A percentile compares a stretch with the other conserved stretches of the same genome.
Conservation (phyloP, 805 yeast species). For the Phaffomyces thermotolerans region DNA sequence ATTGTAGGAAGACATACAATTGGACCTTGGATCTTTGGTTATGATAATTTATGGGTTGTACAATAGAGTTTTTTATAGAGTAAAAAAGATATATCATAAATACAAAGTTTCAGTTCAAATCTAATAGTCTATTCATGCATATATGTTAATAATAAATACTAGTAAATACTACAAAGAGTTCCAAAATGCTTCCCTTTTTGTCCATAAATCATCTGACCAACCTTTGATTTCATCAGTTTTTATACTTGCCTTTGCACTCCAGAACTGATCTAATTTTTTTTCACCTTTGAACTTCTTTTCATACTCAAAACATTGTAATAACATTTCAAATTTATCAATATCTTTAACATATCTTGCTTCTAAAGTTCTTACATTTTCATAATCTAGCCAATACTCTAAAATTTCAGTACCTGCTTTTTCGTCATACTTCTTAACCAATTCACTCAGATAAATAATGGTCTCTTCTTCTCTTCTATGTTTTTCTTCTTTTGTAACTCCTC, state of each 20-base stretch:
- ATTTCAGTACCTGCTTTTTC: slow-evolving; percentile 55
- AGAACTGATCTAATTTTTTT: slow-evolving; percentile 63
- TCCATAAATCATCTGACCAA: slow-evolving; percentile 56
- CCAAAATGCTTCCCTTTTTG: slow-evolving; percentile 40
- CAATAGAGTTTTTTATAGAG: slow-evolving; percentile 7
- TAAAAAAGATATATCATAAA: neutral
- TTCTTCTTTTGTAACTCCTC: slow-evolving; percentile 65
- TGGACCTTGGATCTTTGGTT: slow-evolving; percentile 83
- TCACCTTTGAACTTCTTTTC: slow-evolving; percentile 56
- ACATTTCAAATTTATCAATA: slow-evolving; percentile 85
- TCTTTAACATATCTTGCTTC: slow-evolving; percentile 93
- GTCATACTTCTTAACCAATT: slow-evolving; percentile 60
- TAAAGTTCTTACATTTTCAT: slow-evolving; percentile 71
- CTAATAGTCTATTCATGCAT: too few species aligned
- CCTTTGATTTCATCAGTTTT: slow-evolving; percentile 63
- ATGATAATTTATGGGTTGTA: slow-evolving; percentile 60
- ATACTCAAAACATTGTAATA: slow-evolving; percentile 77
- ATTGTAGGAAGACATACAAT: slow-evolving; percentile 70
- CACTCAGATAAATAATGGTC: slow-evolving; percentile 60
- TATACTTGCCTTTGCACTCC: slow-evolving; percentile 50
- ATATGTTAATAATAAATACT: neutral
- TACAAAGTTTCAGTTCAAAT: too few species aligned
- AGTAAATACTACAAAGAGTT: slow-evolving; percentile 5
- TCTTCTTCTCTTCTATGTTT: slow-evolving; percentile 76
- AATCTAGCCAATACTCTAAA: slow-evolving; percentile 73